These are phyloP conservation scores for Cordyceps cicadae DNA, from an alignment of 2,329 filamentous ascomycete genomes.

Conservation along the genomic window DNA sequence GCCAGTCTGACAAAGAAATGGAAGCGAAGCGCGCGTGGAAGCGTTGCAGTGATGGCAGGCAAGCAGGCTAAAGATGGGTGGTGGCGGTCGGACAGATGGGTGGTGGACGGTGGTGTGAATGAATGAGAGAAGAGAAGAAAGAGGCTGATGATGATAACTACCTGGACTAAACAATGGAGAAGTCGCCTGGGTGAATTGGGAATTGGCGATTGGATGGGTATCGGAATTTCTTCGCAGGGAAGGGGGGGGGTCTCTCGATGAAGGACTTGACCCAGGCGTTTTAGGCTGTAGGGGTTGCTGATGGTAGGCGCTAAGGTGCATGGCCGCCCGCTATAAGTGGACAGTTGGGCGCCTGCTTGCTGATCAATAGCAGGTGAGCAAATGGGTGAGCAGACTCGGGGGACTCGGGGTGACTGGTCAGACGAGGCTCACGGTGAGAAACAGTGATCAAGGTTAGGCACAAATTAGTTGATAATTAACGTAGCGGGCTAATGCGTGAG, in stretches of 20 bases:
- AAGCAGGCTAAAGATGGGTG: background rate
- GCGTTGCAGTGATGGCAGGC: background rate
- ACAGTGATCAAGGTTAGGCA: too few species aligned
- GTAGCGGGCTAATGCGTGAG: too few species aligned
- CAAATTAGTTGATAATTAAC: too few species aligned
- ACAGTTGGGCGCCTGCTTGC: background rate
- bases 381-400: too few species aligned
- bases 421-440: too few species aligned
- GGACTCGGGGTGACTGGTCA: too few species aligned
- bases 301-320: background rate
- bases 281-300: too few species aligned
- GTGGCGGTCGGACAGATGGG: too few species aligned
- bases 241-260: background rate
- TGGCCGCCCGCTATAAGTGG: background rate
- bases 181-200: background rate
- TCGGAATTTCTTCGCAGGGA: background rate
- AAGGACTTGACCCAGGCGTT: background rate
- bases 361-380: background rate
- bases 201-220: background rate
- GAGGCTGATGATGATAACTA: background rate
- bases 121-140: background rate
- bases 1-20: constrained; percentile 8
- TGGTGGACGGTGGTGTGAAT: background rate
- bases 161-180: too few species aligned
- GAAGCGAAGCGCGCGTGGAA: constrained; percentile 5